These are phyloP conservation scores for Bassia scoparia DNA, from an alignment of 148 eudicot species.

Conservation along the genomic window DNA sequence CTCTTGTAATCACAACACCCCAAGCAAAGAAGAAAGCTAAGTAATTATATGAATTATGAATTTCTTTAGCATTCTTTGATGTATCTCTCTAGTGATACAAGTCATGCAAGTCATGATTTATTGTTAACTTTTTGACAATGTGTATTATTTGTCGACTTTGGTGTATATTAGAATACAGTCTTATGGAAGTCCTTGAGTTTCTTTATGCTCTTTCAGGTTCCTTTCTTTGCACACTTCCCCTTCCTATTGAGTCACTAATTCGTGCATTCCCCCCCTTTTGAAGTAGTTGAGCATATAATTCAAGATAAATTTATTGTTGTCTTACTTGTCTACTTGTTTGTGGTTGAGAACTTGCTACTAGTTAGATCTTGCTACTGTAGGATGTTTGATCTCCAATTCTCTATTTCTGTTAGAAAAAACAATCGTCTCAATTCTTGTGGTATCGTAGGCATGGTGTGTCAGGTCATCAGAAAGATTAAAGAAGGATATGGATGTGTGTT, in stretches of 20 bases:
- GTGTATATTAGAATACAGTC: not conserved
- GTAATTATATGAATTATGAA: not conserved
- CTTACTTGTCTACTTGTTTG: too few species aligned
- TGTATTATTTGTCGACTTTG: not conserved
- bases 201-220: not conserved
- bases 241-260: not conserved
- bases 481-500: too few species aligned
- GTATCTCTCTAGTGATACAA: not conserved
- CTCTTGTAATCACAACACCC: slow-evolving; percentile 23
- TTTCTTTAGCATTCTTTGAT: not conserved
- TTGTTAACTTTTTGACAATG: not conserved
- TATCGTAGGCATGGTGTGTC: too few species aligned
- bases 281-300: too few species aligned
- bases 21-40: slow-evolving; percentile 40
- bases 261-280: not conserved
- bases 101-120: not conserved
- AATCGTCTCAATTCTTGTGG: too few species aligned
- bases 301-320: too few species aligned
- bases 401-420: too few species aligned
- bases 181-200: not conserved
- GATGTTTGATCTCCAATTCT: too few species aligned
- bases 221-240: not conserved
- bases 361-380: too few species aligned
- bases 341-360: too few species aligned
- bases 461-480: too few species aligned